Conservation (phyloP, 768 basidiomycete genomes). For the Austroboletus festivus region DNA sequence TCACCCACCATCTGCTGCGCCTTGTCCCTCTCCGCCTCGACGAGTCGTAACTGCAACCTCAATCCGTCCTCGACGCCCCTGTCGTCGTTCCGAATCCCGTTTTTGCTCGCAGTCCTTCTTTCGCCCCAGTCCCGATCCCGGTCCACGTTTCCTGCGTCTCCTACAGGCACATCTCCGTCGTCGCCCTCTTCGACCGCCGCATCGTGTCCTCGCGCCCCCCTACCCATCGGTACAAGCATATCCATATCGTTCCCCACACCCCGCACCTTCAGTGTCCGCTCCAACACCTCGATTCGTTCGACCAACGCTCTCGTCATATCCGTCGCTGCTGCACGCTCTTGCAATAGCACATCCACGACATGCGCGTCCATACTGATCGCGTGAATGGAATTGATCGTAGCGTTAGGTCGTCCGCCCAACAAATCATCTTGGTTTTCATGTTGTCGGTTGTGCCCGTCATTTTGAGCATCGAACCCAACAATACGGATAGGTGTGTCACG, state of each 20-base stretch:
- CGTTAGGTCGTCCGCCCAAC: neutral
- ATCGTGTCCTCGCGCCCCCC: neutral
- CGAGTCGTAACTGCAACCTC: conserved; percentile 9
- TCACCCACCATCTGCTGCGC: conserved; percentile 13
- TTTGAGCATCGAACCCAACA: neutral
- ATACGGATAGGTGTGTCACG: conserved; percentile 14
- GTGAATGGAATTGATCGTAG: neutral
- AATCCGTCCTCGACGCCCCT: conserved; percentile 5
- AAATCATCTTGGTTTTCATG: no score
- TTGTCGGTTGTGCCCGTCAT: neutral
- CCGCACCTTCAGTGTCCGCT: conserved; percentile 13
- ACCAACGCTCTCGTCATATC: conserved; percentile 15
- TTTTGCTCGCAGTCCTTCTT: no score
- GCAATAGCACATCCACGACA: conserved; percentile 15
- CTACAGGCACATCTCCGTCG: neutral
- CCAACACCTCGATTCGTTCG: conserved; percentile 26
- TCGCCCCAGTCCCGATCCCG: no score
- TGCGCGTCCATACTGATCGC: neutral
- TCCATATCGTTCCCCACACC: no score
- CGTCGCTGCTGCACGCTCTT: conserved; percentile 16
- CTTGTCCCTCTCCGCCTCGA: conserved; percentile 22
- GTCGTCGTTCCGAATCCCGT: no score
- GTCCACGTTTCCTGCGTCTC: no score
- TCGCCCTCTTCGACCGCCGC: neutral
- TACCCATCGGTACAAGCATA: neutral